These are phyloP conservation scores for Claviceps sorghi DNA, from an alignment of 2,329 filamentous ascomycete genomes.

Conservation along the genomic window DNA sequence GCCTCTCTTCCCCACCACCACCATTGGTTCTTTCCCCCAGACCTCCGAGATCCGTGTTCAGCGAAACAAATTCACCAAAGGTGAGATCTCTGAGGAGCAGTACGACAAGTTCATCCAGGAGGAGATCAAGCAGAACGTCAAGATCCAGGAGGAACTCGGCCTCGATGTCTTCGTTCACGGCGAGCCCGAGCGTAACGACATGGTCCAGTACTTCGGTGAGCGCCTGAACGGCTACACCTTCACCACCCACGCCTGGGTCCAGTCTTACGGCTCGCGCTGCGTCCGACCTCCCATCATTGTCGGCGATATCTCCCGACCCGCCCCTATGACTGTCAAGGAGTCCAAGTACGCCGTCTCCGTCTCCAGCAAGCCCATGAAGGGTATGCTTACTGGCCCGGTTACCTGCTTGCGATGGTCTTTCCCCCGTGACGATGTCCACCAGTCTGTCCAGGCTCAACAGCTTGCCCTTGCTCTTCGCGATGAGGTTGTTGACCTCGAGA, in stretches of 20 bases:
- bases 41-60: constrained; percentile 96
- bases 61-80: constrained; percentile 98
- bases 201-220: constrained; percentile 99
- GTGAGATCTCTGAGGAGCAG: constrained; percentile 78
- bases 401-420: constrained; percentile 99
- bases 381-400: constrained; percentile 98
- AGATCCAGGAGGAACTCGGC: constrained; percentile 95
- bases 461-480: constrained; percentile 95
- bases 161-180: constrained; percentile 97
- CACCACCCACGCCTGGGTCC: constrained; percentile 98
- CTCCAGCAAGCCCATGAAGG: constrained; percentile 99
- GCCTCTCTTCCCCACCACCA: constrained; percentile 95
- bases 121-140: constrained; percentile 89
- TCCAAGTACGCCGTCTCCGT: constrained; percentile 95
- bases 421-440: constrained; percentile 98
- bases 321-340: constrained; percentile 99
- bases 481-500: constrained; percentile 95
- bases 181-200: constrained; percentile 99
- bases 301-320: constrained; percentile 92
- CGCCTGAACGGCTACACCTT: constrained; percentile 93
- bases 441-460: constrained; percentile 97
- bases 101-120: constrained; percentile 99
- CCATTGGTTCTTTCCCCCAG: constrained; percentile 98
- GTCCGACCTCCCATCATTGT: constrained; percentile 97
- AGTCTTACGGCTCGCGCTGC: constrained; percentile 96